Conservation (phyloP, 2,329 filamentous ascomycete species). For the Penicillium sp. region DNA sequence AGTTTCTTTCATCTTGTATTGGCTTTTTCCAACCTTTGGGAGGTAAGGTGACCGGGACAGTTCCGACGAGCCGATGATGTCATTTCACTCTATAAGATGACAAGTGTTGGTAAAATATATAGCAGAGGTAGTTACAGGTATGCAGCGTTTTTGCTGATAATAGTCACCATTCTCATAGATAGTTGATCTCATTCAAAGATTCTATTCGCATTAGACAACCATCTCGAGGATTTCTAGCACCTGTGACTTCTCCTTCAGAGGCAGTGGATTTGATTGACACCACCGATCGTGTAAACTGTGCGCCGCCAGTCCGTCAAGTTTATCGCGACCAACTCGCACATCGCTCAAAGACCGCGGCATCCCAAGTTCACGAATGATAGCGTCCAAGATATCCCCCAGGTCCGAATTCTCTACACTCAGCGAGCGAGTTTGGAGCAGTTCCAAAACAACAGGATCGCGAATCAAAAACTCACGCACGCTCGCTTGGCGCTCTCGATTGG, state of each 20-base stretch:
- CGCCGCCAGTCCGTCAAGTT: conserved; percentile 49
- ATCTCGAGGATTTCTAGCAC: conserved; percentile 26
- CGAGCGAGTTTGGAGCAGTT: conserved; percentile 35
- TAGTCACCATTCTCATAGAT: no score
- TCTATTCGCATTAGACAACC: conserved; percentile 11
- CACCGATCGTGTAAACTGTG: conserved; percentile 23
- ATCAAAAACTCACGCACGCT: conserved; percentile 44
- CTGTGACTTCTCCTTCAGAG: conserved; percentile 20
- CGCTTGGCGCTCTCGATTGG: conserved; percentile 46
- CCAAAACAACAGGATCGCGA: conserved; percentile 35
- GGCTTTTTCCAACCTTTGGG: not conserved
- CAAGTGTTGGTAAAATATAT: not conserved
- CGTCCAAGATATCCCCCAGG: conserved; percentile 55
- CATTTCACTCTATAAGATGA: not conserved
- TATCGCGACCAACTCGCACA: conserved; percentile 52
- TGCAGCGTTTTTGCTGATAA: no score
- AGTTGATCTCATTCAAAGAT: no score
- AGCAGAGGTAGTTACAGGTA: no score
- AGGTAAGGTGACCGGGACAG: not conserved
- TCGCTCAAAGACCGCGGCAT: conserved; percentile 57
- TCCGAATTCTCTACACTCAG: conserved; percentile 35
- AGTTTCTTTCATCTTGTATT: no score
- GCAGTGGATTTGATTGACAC: conserved; percentile 22
- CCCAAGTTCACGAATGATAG: conserved; percentile 52
- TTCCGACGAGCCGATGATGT: not conserved